These are phyloP conservation scores for Citrullus amarus DNA, from an alignment of 306 rosid species.

Conservation along the genomic window DNA sequence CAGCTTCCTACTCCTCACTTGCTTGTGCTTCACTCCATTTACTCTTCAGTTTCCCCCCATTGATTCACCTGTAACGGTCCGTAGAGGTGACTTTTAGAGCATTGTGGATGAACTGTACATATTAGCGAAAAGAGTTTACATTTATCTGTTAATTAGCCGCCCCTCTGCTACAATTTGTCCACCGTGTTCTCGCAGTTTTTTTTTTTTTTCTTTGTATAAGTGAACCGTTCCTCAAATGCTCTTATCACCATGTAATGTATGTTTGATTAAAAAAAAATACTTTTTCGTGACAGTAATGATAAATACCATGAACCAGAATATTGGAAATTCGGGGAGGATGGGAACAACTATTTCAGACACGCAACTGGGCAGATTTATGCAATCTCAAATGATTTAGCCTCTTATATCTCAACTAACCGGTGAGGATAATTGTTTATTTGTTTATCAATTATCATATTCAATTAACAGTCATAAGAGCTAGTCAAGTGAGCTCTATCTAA, in stretches of 20 bases:
- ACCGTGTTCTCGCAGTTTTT: background rate
- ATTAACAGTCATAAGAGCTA: background rate
- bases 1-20: background rate
- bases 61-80: background rate
- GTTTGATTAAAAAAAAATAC: background rate
- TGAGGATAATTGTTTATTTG: background rate
- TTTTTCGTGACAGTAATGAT: background rate
- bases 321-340: conserved; percentile 7
- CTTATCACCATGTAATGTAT: background rate
- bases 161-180: background rate
- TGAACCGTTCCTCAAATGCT: background rate
- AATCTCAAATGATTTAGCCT: conserved; percentile 9
- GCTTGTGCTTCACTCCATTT: background rate
- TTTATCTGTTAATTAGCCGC: background rate
- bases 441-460: background rate
- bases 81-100: background rate
- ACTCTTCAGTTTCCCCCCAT: background rate
- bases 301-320: conserved; percentile 12
- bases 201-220: background rate
- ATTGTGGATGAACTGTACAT: background rate
- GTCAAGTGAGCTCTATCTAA: background rate
- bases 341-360: conserved; percentile 7
- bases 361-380: conserved; percentile 15
- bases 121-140: background rate
- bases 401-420: conserved; percentile 4